Evolutionary conservation across 345 rosid genomes (phyloP).

Genomic region (Dovyalis caffra): DNA sequence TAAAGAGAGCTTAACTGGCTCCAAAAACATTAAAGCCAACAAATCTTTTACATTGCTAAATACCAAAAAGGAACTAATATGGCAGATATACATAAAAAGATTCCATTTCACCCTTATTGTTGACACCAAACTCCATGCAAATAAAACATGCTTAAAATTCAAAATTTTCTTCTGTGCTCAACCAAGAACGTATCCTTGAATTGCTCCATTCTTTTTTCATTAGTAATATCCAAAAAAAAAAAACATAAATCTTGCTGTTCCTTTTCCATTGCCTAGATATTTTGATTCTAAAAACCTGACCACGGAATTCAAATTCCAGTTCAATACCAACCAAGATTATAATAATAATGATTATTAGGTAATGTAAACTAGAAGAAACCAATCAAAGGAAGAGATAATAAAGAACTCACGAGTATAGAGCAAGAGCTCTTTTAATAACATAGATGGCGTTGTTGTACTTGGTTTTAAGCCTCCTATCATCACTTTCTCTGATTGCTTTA

Average conservation of each 20-base stretch:
- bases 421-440: conserved; percentile 81
- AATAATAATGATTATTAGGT: conserved; percentile 3
- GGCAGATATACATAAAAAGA: neutral
- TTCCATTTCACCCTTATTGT: neutral
- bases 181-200: neutral
- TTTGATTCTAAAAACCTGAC: neutral
- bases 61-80: neutral
- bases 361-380: neutral
- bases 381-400: conserved; percentile 4
- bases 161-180: neutral
- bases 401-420: conserved; percentile 80
- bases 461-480: conserved; percentile 85
- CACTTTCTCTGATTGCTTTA: conserved; percentile 75
- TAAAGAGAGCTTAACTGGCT: neutral
- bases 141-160: neutral
- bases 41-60: neutral
- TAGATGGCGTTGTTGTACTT: conserved; percentile 87
- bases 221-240: no score
- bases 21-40: neutral
- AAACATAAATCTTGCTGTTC: no score
- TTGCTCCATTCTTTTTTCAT: neutral
- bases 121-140: neutral
- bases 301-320: conserved; percentile 8
- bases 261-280: no score
- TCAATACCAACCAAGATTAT: neutral